These are phyloP conservation scores for Bullera alba DNA, from an alignment of 768 basidiomycete species.

Conservation along the genomic window DNA sequence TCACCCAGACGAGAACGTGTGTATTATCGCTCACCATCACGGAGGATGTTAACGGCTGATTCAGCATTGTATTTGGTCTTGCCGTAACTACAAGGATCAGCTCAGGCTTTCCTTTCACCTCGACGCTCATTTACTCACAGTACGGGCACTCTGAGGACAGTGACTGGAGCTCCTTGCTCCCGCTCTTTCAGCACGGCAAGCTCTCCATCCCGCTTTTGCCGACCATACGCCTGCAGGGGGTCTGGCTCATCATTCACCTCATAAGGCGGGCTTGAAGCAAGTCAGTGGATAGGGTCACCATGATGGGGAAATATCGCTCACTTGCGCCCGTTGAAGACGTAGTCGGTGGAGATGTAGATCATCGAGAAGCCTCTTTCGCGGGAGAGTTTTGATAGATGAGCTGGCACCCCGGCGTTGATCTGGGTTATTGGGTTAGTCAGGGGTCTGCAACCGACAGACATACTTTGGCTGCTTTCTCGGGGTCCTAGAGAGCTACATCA, in stretches of 20 bases:
- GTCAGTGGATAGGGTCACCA: neutral
- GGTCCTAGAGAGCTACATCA: slow-evolving; percentile 54
- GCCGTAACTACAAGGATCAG: slow-evolving; percentile 60
- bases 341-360: slow-evolving; percentile 95
- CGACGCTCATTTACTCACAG: slow-evolving; percentile 53
- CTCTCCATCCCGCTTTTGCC: slow-evolving; percentile 82
- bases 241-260: slow-evolving; percentile 63
- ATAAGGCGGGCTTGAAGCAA: slow-evolving; percentile 63
- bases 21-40: slow-evolving; percentile 53
- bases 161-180: slow-evolving; percentile 49
- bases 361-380: slow-evolving; percentile 60
- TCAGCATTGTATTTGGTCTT: slow-evolving; percentile 76
- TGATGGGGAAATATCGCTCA: slow-evolving; percentile 11
- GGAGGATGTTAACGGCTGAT: slow-evolving; percentile 77
- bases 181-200: slow-evolving; percentile 58
- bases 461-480: slow-evolving; percentile 61
- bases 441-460: slow-evolving; percentile 16
- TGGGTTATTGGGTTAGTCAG: slow-evolving; percentile 38
- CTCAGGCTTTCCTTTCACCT: no score
- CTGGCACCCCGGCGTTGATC: slow-evolving; percentile 76
- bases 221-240: slow-evolving; percentile 82
- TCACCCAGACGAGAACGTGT: neutral
- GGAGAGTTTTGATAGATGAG: slow-evolving; percentile 62
- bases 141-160: slow-evolving; percentile 83
- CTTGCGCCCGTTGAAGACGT: slow-evolving; percentile 87